Evolutionary conservation across 148 eudicot species (phyloP), one percentile per base, ranked within the genome.

Genomic region (Diospyros kaki): DNA sequence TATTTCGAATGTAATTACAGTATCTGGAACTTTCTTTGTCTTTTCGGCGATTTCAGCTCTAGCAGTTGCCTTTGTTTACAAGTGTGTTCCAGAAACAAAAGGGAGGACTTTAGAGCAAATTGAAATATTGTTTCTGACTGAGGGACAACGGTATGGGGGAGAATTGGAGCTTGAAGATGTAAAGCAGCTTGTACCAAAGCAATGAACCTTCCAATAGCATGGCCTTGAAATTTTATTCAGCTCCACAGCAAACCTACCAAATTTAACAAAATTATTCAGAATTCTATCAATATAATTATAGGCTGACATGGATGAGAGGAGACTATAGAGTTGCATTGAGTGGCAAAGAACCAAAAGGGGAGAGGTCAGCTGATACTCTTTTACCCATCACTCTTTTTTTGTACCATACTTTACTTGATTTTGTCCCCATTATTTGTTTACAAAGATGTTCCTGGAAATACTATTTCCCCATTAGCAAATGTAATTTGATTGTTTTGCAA

Each of bases 51-150:
- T 94, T 52, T 94, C 98, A 6, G 90, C 86, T 52, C 17, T 85
- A 4, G 80, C 95, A 48, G 88, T 94, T 66, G 77, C 53, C 45
- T 94, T 94, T 71, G 93, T 90, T 43, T 80, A 86, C 66, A 89
- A 77, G 4, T 87, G 81, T 78, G 87, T 94, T 13, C 98, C 98
- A 0, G 98, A 94, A 79, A 94, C 98, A 2, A 94, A 84, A 66
- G 98, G 98, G 41, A 94, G 91, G 72, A 81, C 97, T 1, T 75
- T 94, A 59, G 97, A 94, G 83, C 83, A 94, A 77, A 91, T 94
- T 9, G 98, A 90, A 59, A 74, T 66, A 77, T 54, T 94, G 72
- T 94, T 91, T 69, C 85, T 87, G 75, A 67, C 55, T 50, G 89
- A 70, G n/a, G 86, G 53, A 52, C 52, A 78, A 6, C 74, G 78